phyloP scores from a whole-genome alignment of 140 eudicot genomes.

The Ambrosia hybrid region DNA sequence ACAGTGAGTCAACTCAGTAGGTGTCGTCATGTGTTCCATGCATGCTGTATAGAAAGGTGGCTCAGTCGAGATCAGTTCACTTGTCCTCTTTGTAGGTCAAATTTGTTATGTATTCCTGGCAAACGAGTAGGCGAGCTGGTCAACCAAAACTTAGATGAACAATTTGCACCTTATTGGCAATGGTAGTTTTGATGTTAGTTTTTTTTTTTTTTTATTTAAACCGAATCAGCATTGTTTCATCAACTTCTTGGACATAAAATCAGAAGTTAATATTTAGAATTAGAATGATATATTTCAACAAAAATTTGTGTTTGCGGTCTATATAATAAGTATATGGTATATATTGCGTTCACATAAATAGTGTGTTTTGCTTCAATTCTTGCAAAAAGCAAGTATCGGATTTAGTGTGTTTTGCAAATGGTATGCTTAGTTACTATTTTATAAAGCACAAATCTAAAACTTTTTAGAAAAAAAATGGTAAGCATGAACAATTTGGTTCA shows the following conservation, averaged over 20 bases:
- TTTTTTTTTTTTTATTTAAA: neutral
- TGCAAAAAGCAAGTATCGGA: too few relatives aligned
- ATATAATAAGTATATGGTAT: neutral
- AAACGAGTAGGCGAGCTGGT: conserved; percentile 13
- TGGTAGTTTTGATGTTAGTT: conserved; percentile 10
- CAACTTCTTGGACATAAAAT: conserved; percentile 14
- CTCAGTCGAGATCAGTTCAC: conserved; percentile 38
- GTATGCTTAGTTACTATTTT: too few relatives aligned
- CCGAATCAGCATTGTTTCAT: neutral
- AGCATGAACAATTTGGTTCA: too few relatives aligned
- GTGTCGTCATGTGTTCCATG: conserved; percentile 43
- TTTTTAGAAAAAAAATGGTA: too few relatives aligned
- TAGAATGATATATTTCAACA: neutral
- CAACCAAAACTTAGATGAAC: conserved; percentile 16
- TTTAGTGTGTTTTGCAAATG: too few relatives aligned
- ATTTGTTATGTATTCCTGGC: conserved; percentile 7
- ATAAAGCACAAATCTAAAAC: too few relatives aligned
- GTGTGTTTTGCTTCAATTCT: too few relatives aligned
- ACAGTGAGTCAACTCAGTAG: conserved; percentile 38
- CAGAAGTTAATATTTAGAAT: too few relatives aligned
- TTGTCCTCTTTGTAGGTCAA: conserved; percentile 46
- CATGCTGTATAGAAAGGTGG: conserved; percentile 36
- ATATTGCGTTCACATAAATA: neutral
- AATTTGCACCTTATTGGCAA: conserved; percentile 26
- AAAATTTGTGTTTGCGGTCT: neutral